phyloP scores from a whole-genome alignment of 2,329 filamentous ascomycete genomes.

The Phaeosphaeriaceae sp. region DNA sequence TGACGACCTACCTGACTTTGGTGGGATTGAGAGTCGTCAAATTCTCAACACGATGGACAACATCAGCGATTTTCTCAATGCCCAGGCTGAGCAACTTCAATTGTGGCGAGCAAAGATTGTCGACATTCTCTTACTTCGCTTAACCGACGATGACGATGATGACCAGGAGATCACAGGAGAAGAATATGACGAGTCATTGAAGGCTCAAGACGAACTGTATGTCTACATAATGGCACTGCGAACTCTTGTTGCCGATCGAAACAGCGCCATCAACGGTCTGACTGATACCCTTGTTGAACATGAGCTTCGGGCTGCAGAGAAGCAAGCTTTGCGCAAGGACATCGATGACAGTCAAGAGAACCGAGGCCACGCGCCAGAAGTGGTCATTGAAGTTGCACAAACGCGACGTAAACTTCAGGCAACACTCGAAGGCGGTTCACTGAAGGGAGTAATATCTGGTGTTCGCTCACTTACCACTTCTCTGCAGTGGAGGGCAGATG shows the following conservation, averaged over 20 bases:
- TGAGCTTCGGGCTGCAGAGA: slow-evolving; percentile 71
- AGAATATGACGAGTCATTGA: slow-evolving; percentile 87
- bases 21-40: slow-evolving; percentile 76
- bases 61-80: slow-evolving; percentile 72
- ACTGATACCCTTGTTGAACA: slow-evolving; percentile 77
- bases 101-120: slow-evolving; percentile 79
- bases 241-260: slow-evolving; percentile 79
- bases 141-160: slow-evolving; percentile 79
- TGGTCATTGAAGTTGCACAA: slow-evolving; percentile 64
- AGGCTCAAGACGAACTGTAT: slow-evolving; percentile 86
- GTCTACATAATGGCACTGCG: slow-evolving; percentile 83
- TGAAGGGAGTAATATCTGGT: slow-evolving; percentile 75
- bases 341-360: slow-evolving; percentile 54
- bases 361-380: slow-evolving; percentile 75
- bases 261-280: slow-evolving; percentile 77
- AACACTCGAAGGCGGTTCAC: slow-evolving; percentile 63
- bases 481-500: slow-evolving; percentile 65
- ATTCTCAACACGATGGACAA: slow-evolving; percentile 72
- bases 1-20: slow-evolving; percentile 65
- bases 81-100: slow-evolving; percentile 74
- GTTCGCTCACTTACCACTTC: slow-evolving; percentile 70
- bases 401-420: slow-evolving; percentile 60
- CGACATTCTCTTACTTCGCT: slow-evolving; percentile 73
- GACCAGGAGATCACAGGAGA: slow-evolving; percentile 81
- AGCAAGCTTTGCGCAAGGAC: slow-evolving; percentile 67